These are phyloP conservation scores for Cladosporium cucumerinum DNA, from an alignment of 2,329 filamentous ascomycete species.

Conservation along the genomic window DNA sequence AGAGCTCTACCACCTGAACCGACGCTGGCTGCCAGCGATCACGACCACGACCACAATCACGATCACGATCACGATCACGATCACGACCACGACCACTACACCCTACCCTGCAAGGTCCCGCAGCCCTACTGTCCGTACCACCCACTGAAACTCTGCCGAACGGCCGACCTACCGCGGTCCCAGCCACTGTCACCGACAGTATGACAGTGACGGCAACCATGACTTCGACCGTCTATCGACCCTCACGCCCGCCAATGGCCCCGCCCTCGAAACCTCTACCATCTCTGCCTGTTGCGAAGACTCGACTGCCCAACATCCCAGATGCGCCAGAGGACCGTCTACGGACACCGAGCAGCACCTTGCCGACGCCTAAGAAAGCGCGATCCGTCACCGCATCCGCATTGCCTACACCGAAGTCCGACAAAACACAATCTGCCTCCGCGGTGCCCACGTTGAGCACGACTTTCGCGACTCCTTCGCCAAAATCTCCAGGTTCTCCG, in stretches of 20 bases:
- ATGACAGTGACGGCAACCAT: conserved; percentile 24
- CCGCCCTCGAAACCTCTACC: conserved; percentile 71
- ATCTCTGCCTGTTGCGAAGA: conserved; percentile 69
- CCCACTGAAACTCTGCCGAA: background rate
- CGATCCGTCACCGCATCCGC: conserved; percentile 47
- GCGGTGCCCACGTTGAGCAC: conserved; percentile 51
- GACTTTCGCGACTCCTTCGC: conserved; percentile 34
- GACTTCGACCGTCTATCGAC: conserved; percentile 42
- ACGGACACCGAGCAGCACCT: conserved; percentile 26
- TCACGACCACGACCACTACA: background rate
- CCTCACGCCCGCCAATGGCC: conserved; percentile 52
- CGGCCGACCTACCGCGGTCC: background rate
- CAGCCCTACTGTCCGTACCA: background rate
- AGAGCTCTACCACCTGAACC: background rate
- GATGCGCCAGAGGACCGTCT: conserved; percentile 22
- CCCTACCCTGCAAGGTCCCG: background rate
- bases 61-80: background rate
- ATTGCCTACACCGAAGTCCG: conserved; percentile 46
- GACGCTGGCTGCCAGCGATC: conserved; percentile 4
- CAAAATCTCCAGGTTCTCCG: conserved; percentile 5
- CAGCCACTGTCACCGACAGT: background rate
- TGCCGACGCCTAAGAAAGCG: conserved; percentile 39
- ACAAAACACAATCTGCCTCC: conserved; percentile 49
- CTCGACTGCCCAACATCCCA: conserved; percentile 55
- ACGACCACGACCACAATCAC: background rate